A percentile compares a stretch with the other conserved stretches of the same genome.
Conservation (phyloP, 1,139 yeast species). For the Kodamaea alishanica region DNA sequence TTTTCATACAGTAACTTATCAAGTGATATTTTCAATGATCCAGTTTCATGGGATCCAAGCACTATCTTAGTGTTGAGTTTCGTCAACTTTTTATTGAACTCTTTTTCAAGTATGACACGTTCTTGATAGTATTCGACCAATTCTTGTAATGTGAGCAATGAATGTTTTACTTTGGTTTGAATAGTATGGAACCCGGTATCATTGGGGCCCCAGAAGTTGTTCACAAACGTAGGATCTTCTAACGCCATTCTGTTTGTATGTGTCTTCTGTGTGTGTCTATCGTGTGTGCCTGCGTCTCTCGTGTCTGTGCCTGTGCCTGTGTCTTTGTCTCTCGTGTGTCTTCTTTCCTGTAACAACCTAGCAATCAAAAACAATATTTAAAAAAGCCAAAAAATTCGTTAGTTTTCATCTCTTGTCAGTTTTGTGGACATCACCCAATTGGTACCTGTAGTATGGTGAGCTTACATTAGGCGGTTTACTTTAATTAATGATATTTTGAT, state of each 20-base stretch:
- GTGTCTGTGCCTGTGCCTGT: too few relatives aligned
- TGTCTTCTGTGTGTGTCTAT: too few relatives aligned
- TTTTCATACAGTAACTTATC: slow-evolving; percentile 58
- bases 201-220: slow-evolving; percentile 49
- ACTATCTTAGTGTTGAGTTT: slow-evolving; percentile 44
- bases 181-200: slow-evolving; percentile 49
- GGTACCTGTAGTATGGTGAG: too few relatives aligned
- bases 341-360: too few relatives aligned
- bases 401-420: too few relatives aligned
- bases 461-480: too few relatives aligned
- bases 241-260: slow-evolving; percentile 3
- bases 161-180: slow-evolving; percentile 45
- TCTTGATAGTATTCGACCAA: slow-evolving; percentile 46
- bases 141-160: slow-evolving; percentile 40
- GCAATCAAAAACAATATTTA: too few relatives aligned
- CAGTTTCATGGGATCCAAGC: slow-evolving; percentile 60
- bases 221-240: slow-evolving; percentile 32
- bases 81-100: slow-evolving; percentile 55
- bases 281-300: too few relatives aligned
- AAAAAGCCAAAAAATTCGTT: too few relatives aligned
- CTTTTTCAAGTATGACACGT: slow-evolving; percentile 64
- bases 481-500: too few relatives aligned
- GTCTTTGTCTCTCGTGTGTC: too few relatives aligned
- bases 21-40: slow-evolving; percentile 54
- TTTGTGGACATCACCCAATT: too few relatives aligned